These are phyloP conservation scores for Strigomonas galati DNA, from an alignment of 208 protist species.

Conservation along the genomic window DNA sequence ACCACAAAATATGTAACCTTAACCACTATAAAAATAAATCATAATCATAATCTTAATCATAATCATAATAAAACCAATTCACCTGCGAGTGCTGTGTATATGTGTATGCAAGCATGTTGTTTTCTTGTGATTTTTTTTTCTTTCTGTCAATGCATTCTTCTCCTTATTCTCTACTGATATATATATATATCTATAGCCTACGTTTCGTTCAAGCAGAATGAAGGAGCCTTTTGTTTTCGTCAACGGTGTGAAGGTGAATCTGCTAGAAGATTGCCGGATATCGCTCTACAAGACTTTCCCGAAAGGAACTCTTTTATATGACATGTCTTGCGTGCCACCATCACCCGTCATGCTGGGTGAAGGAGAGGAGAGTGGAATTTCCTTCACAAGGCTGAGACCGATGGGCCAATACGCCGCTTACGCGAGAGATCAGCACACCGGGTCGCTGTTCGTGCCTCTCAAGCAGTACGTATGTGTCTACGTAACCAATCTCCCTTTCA, in stretches of 20 bases:
- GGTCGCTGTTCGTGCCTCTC: background rate
- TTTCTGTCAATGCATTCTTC: background rate
- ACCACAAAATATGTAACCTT: background rate
- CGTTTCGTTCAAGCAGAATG: background rate
- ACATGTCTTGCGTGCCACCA: background rate
- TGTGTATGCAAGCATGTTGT: background rate
- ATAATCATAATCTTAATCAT: too few relatives aligned
- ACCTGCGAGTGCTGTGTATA: too few relatives aligned
- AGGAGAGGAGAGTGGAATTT: conserved; percentile 1
- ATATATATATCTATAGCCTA: background rate
- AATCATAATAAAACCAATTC: too few relatives aligned
- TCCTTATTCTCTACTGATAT: too few relatives aligned
- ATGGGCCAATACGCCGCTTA: background rate
- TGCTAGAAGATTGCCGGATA: conserved; percentile 8
- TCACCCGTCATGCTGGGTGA: background rate
- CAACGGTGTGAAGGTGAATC: background rate
- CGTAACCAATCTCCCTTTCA: background rate
- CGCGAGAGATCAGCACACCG: background rate
- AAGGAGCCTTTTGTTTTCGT: background rate
- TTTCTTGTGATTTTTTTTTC: background rate
- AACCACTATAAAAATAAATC: too few relatives aligned
- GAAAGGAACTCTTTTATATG: background rate
- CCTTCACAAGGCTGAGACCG: background rate
- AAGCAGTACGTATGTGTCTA: background rate
- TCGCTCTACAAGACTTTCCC: background rate